A percentile compares a stretch with the other conserved stretches of the same genome.
phyloP scores from a whole-genome alignment of 306 rosid genomes.

The Fragaria vesca region DNA sequence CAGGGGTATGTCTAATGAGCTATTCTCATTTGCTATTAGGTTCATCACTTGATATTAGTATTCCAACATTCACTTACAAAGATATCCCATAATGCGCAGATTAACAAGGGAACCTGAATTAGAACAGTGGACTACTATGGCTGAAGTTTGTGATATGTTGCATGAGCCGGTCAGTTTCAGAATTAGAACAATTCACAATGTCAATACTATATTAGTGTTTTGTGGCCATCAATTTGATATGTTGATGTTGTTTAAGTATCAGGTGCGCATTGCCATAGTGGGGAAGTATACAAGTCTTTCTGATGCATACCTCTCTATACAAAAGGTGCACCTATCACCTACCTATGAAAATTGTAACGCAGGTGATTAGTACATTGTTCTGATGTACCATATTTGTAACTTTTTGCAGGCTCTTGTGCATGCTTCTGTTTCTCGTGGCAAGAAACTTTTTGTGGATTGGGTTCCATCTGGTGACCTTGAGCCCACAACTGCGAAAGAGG shows the following conservation, averaged over 20 bases:
- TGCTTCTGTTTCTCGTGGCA: conserved; percentile 40
- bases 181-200: conserved; percentile 5
- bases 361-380: neutral
- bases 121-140: conserved; percentile 44
- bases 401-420: conserved; percentile 47
- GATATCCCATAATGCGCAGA: conserved; percentile 30
- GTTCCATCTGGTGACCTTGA: conserved; percentile 49
- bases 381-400: neutral
- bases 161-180: conserved; percentile 41
- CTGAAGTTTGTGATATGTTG: conserved; percentile 36
- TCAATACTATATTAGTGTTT: conserved; percentile 6
- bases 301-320: conserved; percentile 91
- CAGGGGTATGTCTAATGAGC: conserved; percentile 34
- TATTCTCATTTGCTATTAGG: neutral
- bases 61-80: conserved; percentile 11
- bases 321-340: conserved; percentile 51
- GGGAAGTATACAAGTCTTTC: conserved; percentile 92
- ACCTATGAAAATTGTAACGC: neutral
- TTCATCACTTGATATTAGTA: conserved; percentile 7
- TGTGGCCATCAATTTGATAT: conserved; percentile 6
- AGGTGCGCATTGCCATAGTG: conserved; percentile 95
- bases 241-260: conserved; percentile 17
- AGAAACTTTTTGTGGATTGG: conserved; percentile 47
- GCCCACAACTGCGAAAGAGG: conserved; percentile 42
- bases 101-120: conserved; percentile 36